Evolutionary conservation across 306 rosid species (phyloP).

Genomic region (Trifolium dubium): DNA sequence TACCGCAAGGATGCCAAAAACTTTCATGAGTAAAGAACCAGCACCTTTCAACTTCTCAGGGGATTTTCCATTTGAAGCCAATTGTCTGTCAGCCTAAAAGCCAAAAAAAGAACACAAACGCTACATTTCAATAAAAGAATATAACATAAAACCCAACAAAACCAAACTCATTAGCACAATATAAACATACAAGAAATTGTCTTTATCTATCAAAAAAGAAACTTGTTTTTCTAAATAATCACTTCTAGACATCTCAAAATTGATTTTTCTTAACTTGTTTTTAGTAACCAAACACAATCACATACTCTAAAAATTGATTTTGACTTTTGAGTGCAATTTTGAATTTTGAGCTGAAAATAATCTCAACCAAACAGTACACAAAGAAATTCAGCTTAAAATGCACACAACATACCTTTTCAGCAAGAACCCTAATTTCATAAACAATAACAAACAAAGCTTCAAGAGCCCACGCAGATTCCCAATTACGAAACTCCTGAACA

Average conservation of each 20-base stretch:
- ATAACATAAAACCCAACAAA: background rate
- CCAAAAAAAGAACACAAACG: conserved; percentile 5
- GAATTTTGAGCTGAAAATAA: background rate
- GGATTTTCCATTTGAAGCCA: conserved; percentile 77
- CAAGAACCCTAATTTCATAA: conserved; percentile 90
- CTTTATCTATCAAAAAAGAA: background rate
- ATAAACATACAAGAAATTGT: background rate
- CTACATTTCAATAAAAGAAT: background rate
- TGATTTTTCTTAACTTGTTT: background rate
- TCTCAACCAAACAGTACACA: background rate
- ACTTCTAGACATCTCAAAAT: conserved; percentile 4
- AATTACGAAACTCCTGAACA: conserved; percentile 91
- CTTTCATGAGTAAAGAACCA: conserved; percentile 97
- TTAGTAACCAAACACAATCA: background rate
- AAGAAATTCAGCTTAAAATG: conserved; percentile 4
- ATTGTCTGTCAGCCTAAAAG: conserved; percentile 77
- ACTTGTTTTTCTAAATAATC: background rate
- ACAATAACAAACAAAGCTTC: conserved; percentile 77
- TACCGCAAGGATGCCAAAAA: conserved; percentile 95
- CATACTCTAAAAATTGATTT: too few species aligned
- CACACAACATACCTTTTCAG: conserved; percentile 66
- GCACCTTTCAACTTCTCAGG: conserved; percentile 96
- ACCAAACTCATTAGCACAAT: background rate
- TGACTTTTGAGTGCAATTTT: background rate
- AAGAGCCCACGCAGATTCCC: conserved; percentile 98